Evolutionary conservation across 345 rosid genomes (phyloP).

Genomic region (Arabidopsis thaliana): DNA sequence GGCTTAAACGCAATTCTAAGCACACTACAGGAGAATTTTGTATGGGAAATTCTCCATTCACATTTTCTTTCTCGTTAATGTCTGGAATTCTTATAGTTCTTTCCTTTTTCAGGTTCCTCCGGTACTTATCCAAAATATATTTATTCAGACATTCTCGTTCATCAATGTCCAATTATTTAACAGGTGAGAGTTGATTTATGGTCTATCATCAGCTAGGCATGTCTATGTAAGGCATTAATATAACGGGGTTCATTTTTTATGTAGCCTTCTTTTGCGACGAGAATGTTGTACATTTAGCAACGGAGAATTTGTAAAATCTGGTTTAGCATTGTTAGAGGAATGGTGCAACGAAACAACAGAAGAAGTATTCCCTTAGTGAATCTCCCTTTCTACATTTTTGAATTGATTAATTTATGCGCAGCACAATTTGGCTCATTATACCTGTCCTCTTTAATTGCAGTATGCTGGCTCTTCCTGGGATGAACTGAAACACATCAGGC

Average conservation of each 20-base stretch:
- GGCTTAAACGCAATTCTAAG: constrained; percentile 73
- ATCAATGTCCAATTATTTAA: constrained; percentile 93
- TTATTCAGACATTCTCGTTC: constrained; percentile 84
- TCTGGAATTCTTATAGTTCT: constrained; percentile 36
- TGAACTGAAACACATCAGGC: constrained; percentile 97
- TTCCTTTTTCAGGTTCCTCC: constrained; percentile 78
- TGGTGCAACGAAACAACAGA: constrained; percentile 88
- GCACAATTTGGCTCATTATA: constrained; percentile 19
- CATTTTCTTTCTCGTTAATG: constrained; percentile 22
- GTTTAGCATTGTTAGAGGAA: constrained; percentile 90
- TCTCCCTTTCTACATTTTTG: neutral
- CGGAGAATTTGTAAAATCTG: constrained; percentile 94
- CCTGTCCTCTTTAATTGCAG: constrained; percentile 53
- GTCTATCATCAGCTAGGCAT: constrained; percentile 14
- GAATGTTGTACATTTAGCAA: constrained; percentile 99
- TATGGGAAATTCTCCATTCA: constrained; percentile 46
- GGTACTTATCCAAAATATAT: constrained; percentile 91
- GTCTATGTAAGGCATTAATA: constrained; percentile 9
- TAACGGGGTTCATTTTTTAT: constrained; percentile 41
- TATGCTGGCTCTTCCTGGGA: constrained; percentile 95
- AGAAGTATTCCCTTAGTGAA: constrained; percentile 53
- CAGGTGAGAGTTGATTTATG: constrained; percentile 56
- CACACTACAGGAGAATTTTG: constrained; percentile 89
- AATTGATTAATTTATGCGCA: neutral
- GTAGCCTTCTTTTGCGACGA: constrained; percentile 92